Evolutionary conservation across 306 rosid genomes (phyloP), one percentile per base, ranked within the genome.

Genomic region (Purshia tridentata): DNA sequence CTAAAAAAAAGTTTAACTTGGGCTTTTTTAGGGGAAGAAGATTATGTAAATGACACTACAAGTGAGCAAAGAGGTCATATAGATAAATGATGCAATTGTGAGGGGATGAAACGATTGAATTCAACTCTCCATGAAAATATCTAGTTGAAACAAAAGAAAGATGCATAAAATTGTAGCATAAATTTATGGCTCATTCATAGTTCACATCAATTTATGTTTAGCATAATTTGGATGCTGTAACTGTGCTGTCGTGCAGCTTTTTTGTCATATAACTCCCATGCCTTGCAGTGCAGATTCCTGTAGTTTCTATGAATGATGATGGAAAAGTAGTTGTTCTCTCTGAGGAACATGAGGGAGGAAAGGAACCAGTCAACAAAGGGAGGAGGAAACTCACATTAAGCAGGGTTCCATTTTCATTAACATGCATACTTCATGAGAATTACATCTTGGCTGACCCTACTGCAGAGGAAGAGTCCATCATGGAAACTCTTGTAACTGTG

Each of bases 371-470:
- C 63, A 91, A 93, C 73, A 87, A 84, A 80, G 97, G 83, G 80
- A 91, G 68, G 77, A 88, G 93, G 76, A 93, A 88, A 62, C 96
- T 93, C 75, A 82, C 82, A 13, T 65, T 93, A 69, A 79, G 57
- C 80, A 83, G 80, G 46, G 72, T 85, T 83, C 97, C 97, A 18
- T 86, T 89, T 72, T 91, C 97, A 29, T 75, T 93, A 74, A 93
- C 97, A 37, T 86, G 97, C 84, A 59, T 86, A 76, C 96, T 91
- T 81, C 84, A 91, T 87, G 89, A 91, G 83, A 91, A 75, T 39
- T 86, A 89, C 84, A 88, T 91, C 77, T 78, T 91, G 84, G 94
- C 92, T 18, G 97, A 91, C 69, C 96, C 98, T 42, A 89, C 91
- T 19, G 88, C 94, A 42, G 94, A 93, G 86, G 98, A 93, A 84